Percentiles rank a stretch among this genome's conserved stretches.
These are phyloP conservation scores for Amanita subjunquillea DNA, from an alignment of 768 basidiomycete species.

Conservation along the genomic window DNA sequence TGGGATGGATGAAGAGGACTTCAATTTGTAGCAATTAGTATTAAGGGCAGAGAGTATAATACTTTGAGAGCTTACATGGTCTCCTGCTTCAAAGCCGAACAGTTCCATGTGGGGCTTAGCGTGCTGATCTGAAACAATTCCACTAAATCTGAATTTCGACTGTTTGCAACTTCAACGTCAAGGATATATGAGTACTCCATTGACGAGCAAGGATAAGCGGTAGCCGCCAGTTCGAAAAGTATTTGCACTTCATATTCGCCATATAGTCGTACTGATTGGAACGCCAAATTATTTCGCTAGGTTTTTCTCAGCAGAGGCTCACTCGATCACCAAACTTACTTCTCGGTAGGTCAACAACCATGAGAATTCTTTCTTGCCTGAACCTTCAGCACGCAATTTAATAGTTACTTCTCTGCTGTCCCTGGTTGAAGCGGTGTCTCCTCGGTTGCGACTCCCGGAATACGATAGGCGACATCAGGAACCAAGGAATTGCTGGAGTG, in stretches of 20 bases:
- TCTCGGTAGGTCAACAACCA: constrained; percentile 62
- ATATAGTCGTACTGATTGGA: constrained; percentile 45
- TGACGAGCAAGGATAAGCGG: constrained; percentile 39
- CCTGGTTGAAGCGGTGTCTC: constrained; percentile 30
- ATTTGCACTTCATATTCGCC: constrained; percentile 51
- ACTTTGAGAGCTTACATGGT: constrained; percentile 27
- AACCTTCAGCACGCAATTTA: constrained; percentile 37
- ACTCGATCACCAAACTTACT: constrained; percentile 22
- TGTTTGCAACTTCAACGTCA: constrained; percentile 47
- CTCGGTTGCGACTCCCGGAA: constrained; percentile 23
- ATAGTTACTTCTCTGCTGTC: constrained; percentile 42
- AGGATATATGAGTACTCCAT: constrained; percentile 40
- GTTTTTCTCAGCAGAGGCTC: not conserved
- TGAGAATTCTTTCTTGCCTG: constrained; percentile 41
- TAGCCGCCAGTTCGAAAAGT: constrained; percentile 42
- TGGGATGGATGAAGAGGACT: constrained; percentile 36
- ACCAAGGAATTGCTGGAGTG: constrained; percentile 43
- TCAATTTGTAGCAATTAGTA: constrained; percentile 6
- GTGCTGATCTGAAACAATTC: constrained; percentile 48
- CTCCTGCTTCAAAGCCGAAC: constrained; percentile 22
- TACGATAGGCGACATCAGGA: constrained; percentile 30
- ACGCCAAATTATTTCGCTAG: constrained; percentile 40
- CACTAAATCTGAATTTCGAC: constrained; percentile 28
- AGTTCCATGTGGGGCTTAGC: constrained; percentile 64
- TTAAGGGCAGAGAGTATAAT: constrained; percentile 2